Percentiles rank a stretch among this genome's conserved stretches.
Evolutionary conservation across 169 alveolate genomes (phyloP).

Genomic region (Plasmodium gaboni): DNA sequence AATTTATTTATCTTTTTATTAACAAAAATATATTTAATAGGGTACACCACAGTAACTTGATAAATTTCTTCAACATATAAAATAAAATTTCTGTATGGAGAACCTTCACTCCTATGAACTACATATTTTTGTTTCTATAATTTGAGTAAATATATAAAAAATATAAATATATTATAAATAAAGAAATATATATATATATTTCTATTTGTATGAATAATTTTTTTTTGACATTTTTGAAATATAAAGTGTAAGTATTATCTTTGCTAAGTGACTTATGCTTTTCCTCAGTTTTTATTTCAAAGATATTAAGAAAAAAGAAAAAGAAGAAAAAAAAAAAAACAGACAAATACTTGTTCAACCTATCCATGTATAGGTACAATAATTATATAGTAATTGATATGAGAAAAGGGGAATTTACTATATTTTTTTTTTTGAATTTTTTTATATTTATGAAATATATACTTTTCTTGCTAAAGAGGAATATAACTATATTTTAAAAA

Average conservation of each 20-base stretch:
- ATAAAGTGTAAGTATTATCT: slow-evolving; percentile 42
- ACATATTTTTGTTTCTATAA: slow-evolving; percentile 67
- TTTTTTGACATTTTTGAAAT: slow-evolving; percentile 56
- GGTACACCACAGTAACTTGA: slow-evolving; percentile 43
- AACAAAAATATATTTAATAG: slow-evolving; percentile 61
- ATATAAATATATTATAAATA: slow-evolving; percentile 1
- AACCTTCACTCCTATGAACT: slow-evolving; percentile 40
- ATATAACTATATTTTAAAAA: too few species aligned
- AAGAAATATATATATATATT: neutral
- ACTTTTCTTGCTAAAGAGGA: too few species aligned
- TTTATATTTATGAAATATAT: too few species aligned
- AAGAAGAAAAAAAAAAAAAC: slow-evolving; percentile 20
- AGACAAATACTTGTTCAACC: neutral
- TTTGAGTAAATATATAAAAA: neutral
- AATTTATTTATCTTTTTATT: slow-evolving; percentile 3
- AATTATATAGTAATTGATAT: too few species aligned
- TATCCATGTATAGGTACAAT: slow-evolving; percentile 23
- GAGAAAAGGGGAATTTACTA: too few species aligned
- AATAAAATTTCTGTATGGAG: slow-evolving; percentile 49
- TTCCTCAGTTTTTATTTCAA: slow-evolving; percentile 2
- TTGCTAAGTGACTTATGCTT: slow-evolving; percentile 4
- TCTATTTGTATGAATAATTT: neutral
- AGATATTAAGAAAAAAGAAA: slow-evolving; percentile 7
- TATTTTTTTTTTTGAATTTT: too few species aligned
- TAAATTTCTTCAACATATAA: slow-evolving; percentile 64